Evolutionary conservation across 805 yeast species (phyloP), one percentile per base, ranked within the genome.

Genomic region (Alloascoidea africana): DNA sequence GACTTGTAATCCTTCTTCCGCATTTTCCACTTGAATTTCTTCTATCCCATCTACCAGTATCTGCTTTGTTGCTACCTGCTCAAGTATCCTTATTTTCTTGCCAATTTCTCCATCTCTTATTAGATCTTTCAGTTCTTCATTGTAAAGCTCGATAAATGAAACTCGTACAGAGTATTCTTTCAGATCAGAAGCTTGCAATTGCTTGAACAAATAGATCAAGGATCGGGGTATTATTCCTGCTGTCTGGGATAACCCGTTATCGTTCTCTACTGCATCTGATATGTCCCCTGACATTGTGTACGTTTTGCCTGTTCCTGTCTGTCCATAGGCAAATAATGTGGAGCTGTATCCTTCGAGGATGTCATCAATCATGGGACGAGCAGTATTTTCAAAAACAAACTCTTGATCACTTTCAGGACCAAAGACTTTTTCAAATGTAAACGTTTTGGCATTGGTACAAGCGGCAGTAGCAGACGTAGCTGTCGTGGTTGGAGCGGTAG

Each of bases 321-420:
- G 93, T 3, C 96, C 96, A 56, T 86, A 86, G 0, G 91, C 94
- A 45, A 85, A 64, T 18, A 84, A 67, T 0, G 94, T 80, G 45
- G 86, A 84, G 51, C 83, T 84, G 51, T 76, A 80, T 15, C 89
- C 93, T 38, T 66, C 59, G 40, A 85, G 57, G 41, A 85, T 68
- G 43, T 87, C 94, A 17, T 67, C 64, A 36, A 78, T 65, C 38
- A 75, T 55, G 8, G 76, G 76, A 19, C 66, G 58, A 0, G 87
- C 93, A 14, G 78, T 77, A 17, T 70, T 70, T 16, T 75, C 71
- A 46, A 76, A 86, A 1, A 86, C 53, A 30, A 65, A 58, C 34
- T 63, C 58, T 54, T 86, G 96, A 47, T 75, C 85, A 2, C 89
- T 76, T 42, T 73, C 77, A 1, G 93, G 76, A 1, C 94, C 94